phyloP scores from a whole-genome alignment of 495 filamentous ascomycete species.

The Daldinia bambusicola region DNA sequence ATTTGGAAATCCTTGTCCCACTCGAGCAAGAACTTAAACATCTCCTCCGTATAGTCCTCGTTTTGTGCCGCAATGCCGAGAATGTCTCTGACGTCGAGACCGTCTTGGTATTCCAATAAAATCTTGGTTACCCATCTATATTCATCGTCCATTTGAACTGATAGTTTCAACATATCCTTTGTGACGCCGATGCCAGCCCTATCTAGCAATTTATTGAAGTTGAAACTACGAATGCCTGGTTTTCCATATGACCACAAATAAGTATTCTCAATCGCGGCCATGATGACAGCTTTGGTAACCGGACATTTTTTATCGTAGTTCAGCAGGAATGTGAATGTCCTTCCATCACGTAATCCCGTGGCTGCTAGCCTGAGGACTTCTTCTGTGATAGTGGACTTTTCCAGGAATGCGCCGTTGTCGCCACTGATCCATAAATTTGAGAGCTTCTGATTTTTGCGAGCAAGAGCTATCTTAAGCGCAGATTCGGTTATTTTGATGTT shows the following conservation, averaged over 20 bases:
- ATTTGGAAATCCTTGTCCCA: background rate
- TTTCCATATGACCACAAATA: too few species aligned
- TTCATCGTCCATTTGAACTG: background rate
- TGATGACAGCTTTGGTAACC: background rate
- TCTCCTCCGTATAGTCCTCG: background rate
- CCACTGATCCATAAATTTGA: background rate
- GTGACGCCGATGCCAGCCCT: background rate
- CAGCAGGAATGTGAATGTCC: background rate
- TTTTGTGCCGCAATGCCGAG: background rate
- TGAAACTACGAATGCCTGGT: background rate
- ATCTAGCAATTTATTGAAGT: background rate
- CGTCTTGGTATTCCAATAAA: background rate
- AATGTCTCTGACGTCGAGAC: background rate
- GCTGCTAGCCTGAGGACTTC: background rate
- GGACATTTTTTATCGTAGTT: background rate
- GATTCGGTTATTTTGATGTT: background rate
- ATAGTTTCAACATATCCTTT: background rate
- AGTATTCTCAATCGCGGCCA: background rate
- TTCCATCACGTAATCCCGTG: background rate
- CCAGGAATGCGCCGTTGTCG: background rate
- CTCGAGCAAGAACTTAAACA: background rate
- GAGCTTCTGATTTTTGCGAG: background rate
- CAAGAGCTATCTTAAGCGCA: background rate
- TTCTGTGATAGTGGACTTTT: background rate
- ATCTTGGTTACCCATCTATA: background rate